These are phyloP conservation scores for Posidonia australis DNA, from an alignment of 106 monocot genomes.

Conservation along the genomic window DNA sequence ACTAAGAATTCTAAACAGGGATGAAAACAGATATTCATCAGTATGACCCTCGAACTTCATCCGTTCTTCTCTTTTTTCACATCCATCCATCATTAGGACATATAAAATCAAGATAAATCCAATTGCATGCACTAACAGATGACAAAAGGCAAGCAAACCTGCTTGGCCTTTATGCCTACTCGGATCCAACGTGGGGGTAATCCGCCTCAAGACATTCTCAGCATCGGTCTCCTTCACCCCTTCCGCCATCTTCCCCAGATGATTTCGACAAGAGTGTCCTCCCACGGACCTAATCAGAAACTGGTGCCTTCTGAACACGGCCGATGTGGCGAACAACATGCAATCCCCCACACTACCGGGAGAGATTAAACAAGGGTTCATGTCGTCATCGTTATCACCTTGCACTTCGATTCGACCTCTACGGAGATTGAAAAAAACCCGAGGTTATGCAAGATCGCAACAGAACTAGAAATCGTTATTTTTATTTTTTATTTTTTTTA, in stretches of 20 bases:
- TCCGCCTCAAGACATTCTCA: conserved; percentile 36
- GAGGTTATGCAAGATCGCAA: no score
- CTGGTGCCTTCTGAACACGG: conserved; percentile 60
- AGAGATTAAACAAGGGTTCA: not conserved
- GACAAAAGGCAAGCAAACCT: conserved; percentile 22
- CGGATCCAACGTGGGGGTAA: conserved; percentile 51
- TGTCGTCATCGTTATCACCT: not conserved
- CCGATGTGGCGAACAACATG: conserved; percentile 16
- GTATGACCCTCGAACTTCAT: not conserved
- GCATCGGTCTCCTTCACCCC: conserved; percentile 35
- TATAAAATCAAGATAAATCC: not conserved
- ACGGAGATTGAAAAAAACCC: no score
- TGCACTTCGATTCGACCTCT: no score
- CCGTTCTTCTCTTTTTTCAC: not conserved
- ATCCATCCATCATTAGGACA: not conserved
- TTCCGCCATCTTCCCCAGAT: conserved; percentile 9
- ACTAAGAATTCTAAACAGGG: no score
- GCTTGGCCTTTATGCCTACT: conserved; percentile 79
- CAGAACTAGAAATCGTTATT: no score
- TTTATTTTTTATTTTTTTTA: no score
- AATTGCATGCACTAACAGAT: not conserved
- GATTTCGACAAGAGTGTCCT: conserved; percentile 1
- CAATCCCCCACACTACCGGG: not conserved
- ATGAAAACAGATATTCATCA: no score
- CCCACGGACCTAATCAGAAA: conserved; percentile 49